Evolutionary conservation across 768 basidiomycete species (phyloP), one percentile per base, ranked within the genome.

Genomic region (Naganishia onofrii): DNA sequence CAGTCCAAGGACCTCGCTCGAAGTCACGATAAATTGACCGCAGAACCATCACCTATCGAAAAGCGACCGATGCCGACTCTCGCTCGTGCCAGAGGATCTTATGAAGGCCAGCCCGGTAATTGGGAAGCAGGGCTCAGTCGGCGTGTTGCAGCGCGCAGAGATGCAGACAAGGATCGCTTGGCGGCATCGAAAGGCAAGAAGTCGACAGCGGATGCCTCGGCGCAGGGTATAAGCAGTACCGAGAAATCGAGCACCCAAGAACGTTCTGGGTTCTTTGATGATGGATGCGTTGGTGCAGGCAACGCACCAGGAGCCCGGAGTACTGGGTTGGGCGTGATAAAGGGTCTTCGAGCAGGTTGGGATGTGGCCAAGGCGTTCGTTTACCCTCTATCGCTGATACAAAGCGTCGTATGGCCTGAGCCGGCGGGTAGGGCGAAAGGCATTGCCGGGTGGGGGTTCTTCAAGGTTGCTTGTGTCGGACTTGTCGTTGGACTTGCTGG

Each of bases 91-190:
- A 31, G 60, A 58, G 57, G 31, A 21, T 58, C 57, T 3, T 34
- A 58, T 21, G 57, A 58, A n/a, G 57, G 57, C 19, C 60, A 63
- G 19, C 38, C 38, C 2, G 38, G 60, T 3, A 42, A 63, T 19
- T 63, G 60, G 60, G 60, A 63, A 63, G 60, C 60, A 23, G 60
- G 60, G 21, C 60, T 63, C 26, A 63, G 60, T 63, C 36, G 60
- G 21, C 60, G 60, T 26, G 60, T 42, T 2, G 60, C 60, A 5
- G 23, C 8, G 36, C 60, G 60, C 38, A n/a, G 60, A 21, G 60
- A 63, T 26, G 38, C 38, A 21, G 42, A 38, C 23, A 36, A 42
- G 26, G 60, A 63, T 2, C 36, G 60, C 23, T 4, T 63, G 23
- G 38, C 60, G 23, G 29, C 3, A 29, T 19, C 60, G n/a, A 23